Percentiles rank a stretch among this genome's conserved stretches.
Evolutionary conservation across 1,284 basidiomycete species (phyloP).

Genomic region (Porodaedalea pini): DNA sequence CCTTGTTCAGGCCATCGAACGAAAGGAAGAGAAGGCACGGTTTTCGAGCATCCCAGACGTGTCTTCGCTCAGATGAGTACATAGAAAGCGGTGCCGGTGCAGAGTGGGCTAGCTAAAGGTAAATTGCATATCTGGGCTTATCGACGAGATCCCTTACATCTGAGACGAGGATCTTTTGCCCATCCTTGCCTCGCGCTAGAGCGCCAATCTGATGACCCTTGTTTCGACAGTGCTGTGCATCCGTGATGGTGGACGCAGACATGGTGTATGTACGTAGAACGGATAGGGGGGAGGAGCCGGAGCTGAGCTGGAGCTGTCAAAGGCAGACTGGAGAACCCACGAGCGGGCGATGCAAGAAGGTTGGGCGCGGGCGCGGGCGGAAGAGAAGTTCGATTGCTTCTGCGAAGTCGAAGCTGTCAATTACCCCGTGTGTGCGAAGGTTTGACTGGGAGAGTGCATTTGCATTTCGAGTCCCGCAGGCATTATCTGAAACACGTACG

Average conservation of each 20-base stretch:
- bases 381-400: background rate
- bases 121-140: constrained; percentile 4
- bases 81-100: too few relatives aligned
- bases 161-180: constrained; percentile 5
- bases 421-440: background rate
- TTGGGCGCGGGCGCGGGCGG: constrained; percentile 2
- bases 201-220: constrained; percentile 16
- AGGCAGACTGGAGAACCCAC: background rate
- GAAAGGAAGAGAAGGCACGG: too few relatives aligned
- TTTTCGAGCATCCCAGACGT: too few relatives aligned
- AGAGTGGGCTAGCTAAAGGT: background rate
- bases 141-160: background rate
- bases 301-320: too few relatives aligned
- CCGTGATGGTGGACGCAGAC: constrained; percentile 1
- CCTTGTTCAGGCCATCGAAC: background rate
- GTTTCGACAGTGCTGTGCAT: constrained; percentile 10
- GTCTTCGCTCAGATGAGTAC: too few relatives aligned
- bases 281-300: background rate
- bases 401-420: background rate
- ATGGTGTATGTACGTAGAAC: background rate
- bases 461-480: background rate
- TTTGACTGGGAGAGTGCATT: background rate
- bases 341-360: constrained; percentile 7
- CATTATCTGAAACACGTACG: constrained; percentile 3
- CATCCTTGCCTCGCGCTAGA: background rate